Evolutionary conservation across 352 stramenopile genomes (phyloP).

Genomic region (Globisporangium abappressorium): DNA sequence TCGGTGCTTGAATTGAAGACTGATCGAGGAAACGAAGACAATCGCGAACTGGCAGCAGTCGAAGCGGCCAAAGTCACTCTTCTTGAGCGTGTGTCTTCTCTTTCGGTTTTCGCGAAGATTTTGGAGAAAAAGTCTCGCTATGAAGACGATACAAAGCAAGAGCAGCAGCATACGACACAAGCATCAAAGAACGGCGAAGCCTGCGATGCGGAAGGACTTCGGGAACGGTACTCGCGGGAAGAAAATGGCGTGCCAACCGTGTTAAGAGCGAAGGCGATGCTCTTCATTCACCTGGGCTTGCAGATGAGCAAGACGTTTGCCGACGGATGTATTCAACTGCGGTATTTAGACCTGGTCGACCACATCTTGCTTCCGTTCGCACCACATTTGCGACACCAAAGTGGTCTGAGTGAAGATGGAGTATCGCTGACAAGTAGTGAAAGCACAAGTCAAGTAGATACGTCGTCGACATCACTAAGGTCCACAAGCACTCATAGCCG

Average conservation of each 20-base stretch:
- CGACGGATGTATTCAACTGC: slow-evolving; percentile 32
- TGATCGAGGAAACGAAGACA: slow-evolving; percentile 18
- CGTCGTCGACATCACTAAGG: neutral
- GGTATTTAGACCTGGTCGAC: slow-evolving; percentile 33
- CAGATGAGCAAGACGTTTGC: slow-evolving; percentile 45
- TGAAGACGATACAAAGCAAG: slow-evolving; percentile 15
- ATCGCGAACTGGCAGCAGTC: slow-evolving; percentile 23
- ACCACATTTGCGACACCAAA: slow-evolving; percentile 18
- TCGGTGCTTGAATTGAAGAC: slow-evolving; percentile 52
- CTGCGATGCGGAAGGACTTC: neutral
- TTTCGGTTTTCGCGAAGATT: slow-evolving; percentile 31
- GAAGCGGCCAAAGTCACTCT: slow-evolving; percentile 31
- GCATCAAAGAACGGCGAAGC: neutral
- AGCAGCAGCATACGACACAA: neutral
- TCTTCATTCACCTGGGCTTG: slow-evolving; percentile 59
- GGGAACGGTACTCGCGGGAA: slow-evolving; percentile 18
- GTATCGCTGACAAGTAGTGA: slow-evolving; percentile 8
- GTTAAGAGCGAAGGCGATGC: slow-evolving; percentile 60
- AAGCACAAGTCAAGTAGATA: neutral
- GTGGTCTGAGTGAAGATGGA: neutral
- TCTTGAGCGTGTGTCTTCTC: slow-evolving; percentile 32
- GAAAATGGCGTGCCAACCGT: slow-evolving; percentile 24
- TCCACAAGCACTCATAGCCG: neutral
- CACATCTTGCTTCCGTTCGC: slow-evolving; percentile 26
- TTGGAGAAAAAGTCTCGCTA: slow-evolving; percentile 21